Base-by-base conservation (phyloP, 2,329 filamentous ascomycete species). In the Tolypocladium capitatum region DNA sequence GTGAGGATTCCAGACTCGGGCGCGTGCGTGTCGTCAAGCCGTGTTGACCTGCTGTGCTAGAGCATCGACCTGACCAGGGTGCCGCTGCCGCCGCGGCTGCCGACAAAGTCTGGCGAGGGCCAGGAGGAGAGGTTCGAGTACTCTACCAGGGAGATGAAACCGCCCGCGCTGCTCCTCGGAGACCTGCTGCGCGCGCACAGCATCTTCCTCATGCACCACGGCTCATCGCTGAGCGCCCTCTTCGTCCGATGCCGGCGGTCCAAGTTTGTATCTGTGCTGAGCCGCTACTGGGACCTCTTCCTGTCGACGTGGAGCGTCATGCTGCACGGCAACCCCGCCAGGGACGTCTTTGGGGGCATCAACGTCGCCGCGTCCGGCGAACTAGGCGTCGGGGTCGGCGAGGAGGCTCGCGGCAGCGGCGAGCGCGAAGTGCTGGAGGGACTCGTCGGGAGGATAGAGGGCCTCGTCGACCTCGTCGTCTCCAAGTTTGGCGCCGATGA, bases 371-470 rank as follows among this genome's bases (percentile, higher is more conserved):
- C 84, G 7, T 89, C 87, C 32, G 91, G 92, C 18, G 91, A 97
- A 66, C 76, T 97, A 27, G 92, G 92, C 16, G 79, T 96, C 42
- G 92, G 92, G 0, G 92, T 97, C 1, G 92, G 92, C 18, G 92
- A 97, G 63, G 92, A 97, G 68, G 87, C 96, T 48, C 84, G 89
- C 63, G 91, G 91, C 5, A 96, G 91, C 61, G 89, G 89, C 31
- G 91, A 97, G 68, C 76, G 91, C 57, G 91, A 94, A 57, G 91
- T 97, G 0, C 71, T 98, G 1, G 91, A 97, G 63, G 88, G 88
- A n/a, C 80, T 95, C 52, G 80, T 88, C 1, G 75, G 74, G 10
- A 75, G 86, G 48, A 86, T 87, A 24, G 83, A 92, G 46, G 92
- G 92, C 1, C 72, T 98, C 35, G 77, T 94, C 6, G 92, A 98